Base-by-base conservation (phyloP, 106 monocot species). In the Apostasia ramifera region DNA sequence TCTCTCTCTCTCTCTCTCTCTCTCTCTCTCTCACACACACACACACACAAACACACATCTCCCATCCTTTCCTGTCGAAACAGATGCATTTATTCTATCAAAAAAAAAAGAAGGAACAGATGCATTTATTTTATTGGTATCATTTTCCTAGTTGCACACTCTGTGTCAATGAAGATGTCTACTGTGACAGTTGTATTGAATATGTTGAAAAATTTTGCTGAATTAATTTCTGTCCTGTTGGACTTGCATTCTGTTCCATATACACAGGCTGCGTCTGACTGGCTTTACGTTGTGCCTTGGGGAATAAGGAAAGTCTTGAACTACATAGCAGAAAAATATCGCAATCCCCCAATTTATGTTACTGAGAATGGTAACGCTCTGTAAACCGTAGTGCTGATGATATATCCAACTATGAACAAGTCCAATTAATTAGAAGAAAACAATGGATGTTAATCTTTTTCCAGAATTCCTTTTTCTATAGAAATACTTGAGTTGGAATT, bases 241-340 rank as follows among this genome's bases (percentile, higher is more conserved):
- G 40, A 13, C 2, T 6, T 14, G 8, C 37, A 60, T 39, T 38
- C 1, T 60, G 26, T 57, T 49, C 15, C 39, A 3, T n/a, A 45
- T 65, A 76, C 3, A 40, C 85, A 94, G 94, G 94, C 91, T 70
- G 94, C 94, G 69, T 95, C 94, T 56, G 83, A 85, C 4, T 95
- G 94, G 94, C 85, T 95, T 69, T 88, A 83, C 65, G 72, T 86
- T 51, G 94, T 95, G 73, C 94, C 91, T 73, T 95, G 91, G 94
- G 94, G 88, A 47, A 56, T 95, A 3, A 66, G 82, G 76, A 95
- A 84, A 76, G 51, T 72, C 53, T 88, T 95, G n/a, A 91, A 86
- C 71, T 82, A 91, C 71, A 77, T 86, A 60, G 68, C 85, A 8
- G 72, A 74, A 68, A 81, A 57, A 78, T 95, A 95, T 63, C 59